phyloP scores from a whole-genome alignment of 2,329 filamentous ascomycete species.

The Incumbomyces delicatus region DNA sequence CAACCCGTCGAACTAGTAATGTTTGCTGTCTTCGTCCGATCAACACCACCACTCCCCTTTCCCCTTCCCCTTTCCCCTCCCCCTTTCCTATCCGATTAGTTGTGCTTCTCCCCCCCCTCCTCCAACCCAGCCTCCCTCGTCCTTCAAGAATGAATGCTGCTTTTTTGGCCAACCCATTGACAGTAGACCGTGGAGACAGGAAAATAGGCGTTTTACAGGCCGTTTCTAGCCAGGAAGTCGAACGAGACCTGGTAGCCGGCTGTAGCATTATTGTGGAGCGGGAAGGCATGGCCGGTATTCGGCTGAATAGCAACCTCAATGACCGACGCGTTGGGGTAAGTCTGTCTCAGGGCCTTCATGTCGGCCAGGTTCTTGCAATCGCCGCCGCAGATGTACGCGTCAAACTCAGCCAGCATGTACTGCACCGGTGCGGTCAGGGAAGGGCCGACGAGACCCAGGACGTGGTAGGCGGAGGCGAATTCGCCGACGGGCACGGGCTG shows the following conservation, averaged over 20 bases:
- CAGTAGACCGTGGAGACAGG: too few species aligned
- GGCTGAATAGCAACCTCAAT: conserved; percentile 27
- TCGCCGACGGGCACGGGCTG: conserved; percentile 16
- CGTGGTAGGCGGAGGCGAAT: conserved; percentile 13
- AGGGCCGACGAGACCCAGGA: conserved; percentile 20
- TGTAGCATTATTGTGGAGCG: conserved; percentile 29
- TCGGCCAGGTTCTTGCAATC: conserved; percentile 25
- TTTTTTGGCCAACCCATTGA: too few species aligned
- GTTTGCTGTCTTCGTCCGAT: too few species aligned
- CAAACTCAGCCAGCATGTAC: conserved; percentile 26
- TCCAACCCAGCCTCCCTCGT: too few species aligned
- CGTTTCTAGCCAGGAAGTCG: conserved; percentile 17
- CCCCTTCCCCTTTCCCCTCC: too few species aligned
- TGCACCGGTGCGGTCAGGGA: conserved; percentile 26
- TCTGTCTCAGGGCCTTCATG: conserved; percentile 11
- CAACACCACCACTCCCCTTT: too few species aligned
- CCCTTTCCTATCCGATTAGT: too few species aligned
- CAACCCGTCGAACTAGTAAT: too few species aligned
- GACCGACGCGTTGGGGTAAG: conserved; percentile 23
- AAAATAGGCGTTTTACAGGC: too few species aligned
- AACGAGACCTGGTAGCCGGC: conserved; percentile 23
- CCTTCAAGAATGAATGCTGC: too few species aligned
- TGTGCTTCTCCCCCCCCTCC: too few species aligned
- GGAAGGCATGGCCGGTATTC: conserved; percentile 28
- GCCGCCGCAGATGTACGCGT: conserved; percentile 28